phyloP scores from a whole-genome alignment of 441 rosid genomes.

The Erysimum pusillum region DNA sequence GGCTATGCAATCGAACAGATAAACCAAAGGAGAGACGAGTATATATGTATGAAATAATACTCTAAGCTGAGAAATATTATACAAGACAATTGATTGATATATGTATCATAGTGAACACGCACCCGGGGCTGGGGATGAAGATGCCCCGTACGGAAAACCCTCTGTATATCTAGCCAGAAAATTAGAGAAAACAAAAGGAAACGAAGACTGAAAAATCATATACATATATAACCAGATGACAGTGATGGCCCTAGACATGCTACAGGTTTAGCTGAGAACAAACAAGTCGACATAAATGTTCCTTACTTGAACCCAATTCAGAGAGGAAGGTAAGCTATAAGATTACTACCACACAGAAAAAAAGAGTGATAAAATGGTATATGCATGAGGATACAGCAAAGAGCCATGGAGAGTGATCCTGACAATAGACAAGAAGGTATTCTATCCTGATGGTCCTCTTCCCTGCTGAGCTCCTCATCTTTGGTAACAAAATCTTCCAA shows the following conservation, averaged over 20 bases:
- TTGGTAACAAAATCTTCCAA: conserved; percentile 71
- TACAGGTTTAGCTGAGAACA: conserved; percentile 6
- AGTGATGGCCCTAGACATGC: conserved; percentile 2
- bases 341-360: background rate
- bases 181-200: conserved; percentile 56
- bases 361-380: conserved; percentile 26
- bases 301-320: background rate
- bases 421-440: conserved; percentile 76
- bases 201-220: background rate
- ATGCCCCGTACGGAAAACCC: conserved; percentile 84
- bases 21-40: background rate
- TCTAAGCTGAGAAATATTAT: background rate
- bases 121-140: conserved; percentile 94
- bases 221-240: background rate
- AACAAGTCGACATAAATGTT: conserved; percentile 3
- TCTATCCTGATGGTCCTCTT: conserved; percentile 52
- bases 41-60: background rate
- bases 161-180: conserved; percentile 71
- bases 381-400: conserved; percentile 86
- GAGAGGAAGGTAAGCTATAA: conserved; percentile 10
- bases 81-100: conserved; percentile 10
- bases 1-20: background rate
- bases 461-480: conserved; percentile 70
- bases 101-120: conserved; percentile 46
- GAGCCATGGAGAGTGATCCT: conserved; percentile 95